These are phyloP conservation scores for Blastobotrys ciferrii DNA, from an alignment of 1,139 yeast species.

Conservation along the genomic window DNA sequence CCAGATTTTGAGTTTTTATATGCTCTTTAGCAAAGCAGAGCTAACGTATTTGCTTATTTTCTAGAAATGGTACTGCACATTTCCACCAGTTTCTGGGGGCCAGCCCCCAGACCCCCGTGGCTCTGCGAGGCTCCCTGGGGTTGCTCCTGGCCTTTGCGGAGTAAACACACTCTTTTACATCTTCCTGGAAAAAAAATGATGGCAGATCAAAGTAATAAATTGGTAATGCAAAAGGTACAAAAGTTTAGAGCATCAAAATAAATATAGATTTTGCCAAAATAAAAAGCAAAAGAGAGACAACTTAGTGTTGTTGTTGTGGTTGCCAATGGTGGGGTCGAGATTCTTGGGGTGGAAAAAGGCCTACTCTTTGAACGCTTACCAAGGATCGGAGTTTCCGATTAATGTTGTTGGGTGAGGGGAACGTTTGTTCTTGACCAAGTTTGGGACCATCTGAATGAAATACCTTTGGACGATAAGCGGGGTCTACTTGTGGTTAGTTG, in stretches of 20 bases:
- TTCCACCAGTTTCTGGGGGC: no score
- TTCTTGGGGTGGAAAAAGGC: conserved; percentile 24
- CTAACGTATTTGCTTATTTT: no score
- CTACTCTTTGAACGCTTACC: conserved; percentile 37
- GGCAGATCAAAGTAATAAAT: no score
- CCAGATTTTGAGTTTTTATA: no score
- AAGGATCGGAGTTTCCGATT: conserved; percentile 38
- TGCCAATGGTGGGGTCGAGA: conserved; percentile 7
- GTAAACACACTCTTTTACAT: no score
- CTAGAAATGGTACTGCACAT: no score
- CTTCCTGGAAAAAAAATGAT: no score
- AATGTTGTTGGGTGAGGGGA: conserved; percentile 40
- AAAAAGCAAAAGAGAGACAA: neutral
- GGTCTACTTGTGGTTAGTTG: conserved; percentile 25
- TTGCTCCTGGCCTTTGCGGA: no score
- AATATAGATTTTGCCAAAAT: neutral
- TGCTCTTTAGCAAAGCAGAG: no score
- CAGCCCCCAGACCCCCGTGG: no score
- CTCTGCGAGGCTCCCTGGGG: no score
- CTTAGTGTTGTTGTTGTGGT: neutral
- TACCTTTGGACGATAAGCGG: conserved; percentile 44
- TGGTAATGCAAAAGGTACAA: neutral
- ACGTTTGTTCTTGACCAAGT: conserved; percentile 40
- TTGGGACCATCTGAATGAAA: conserved; percentile 42
- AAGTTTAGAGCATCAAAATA: neutral